phyloP scores from a whole-genome alignment of 1,284 basidiomycete genomes.

The Trametes versicolor region DNA sequence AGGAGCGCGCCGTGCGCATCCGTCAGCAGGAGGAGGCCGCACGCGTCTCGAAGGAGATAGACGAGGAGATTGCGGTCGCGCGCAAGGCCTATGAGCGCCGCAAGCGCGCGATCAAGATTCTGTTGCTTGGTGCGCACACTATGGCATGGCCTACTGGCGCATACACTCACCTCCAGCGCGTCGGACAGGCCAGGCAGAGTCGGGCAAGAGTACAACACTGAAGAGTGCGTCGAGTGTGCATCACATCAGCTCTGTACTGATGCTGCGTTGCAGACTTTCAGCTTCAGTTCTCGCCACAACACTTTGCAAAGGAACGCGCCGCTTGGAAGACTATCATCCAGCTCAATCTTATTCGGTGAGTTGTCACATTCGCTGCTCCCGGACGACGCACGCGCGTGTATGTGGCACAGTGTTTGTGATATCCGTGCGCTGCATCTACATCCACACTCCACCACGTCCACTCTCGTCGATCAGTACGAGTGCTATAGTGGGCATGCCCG shows the following conservation, averaged over 20 bases:
- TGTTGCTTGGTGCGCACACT: slow-evolving; percentile 63
- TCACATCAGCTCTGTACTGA: neutral
- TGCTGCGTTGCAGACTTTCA: slow-evolving; percentile 62
- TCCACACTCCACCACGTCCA: too few relatives aligned
- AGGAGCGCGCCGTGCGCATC: slow-evolving; percentile 54
- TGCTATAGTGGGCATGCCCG: too few relatives aligned
- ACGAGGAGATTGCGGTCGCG: slow-evolving; percentile 60
- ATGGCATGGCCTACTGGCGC: neutral
- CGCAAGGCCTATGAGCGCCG: slow-evolving; percentile 62
- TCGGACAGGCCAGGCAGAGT: slow-evolving; percentile 68
- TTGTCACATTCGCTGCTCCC: slow-evolving; percentile 9
- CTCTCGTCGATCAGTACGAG: too few relatives aligned
- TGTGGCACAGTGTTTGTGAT: neutral
- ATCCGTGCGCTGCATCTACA: neutral
- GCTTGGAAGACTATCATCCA: slow-evolving; percentile 74
- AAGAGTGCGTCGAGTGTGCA: slow-evolving; percentile 56
- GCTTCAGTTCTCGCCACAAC: slow-evolving; percentile 66
- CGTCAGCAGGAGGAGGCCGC: slow-evolving; percentile 55
- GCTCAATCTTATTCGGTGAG: slow-evolving; percentile 71
- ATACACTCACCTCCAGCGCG: neutral
- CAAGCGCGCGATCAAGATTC: slow-evolving; percentile 67
- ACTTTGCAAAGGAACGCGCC: slow-evolving; percentile 64
- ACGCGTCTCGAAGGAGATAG: slow-evolving; percentile 61
- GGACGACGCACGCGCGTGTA: neutral
- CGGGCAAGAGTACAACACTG: slow-evolving; percentile 75